These are phyloP conservation scores for Platanthera guangdongensis DNA, from an alignment of 106 monocot species.

Conservation along the genomic window DNA sequence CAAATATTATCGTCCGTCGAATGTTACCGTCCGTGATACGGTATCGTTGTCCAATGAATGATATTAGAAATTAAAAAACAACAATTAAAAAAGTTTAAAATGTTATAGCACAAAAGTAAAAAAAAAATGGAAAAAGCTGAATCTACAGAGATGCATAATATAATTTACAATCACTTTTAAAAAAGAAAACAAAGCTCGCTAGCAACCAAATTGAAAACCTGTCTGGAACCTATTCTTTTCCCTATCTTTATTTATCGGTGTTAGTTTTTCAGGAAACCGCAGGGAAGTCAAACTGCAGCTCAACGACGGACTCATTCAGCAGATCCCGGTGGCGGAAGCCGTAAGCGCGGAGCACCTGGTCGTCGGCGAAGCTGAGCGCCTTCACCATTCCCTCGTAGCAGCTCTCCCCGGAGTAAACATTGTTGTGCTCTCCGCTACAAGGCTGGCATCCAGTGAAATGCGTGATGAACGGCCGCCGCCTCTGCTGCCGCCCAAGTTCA, in stretches of 20 bases:
- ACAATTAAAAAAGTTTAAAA: no score
- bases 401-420: conserved; percentile 40
- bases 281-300: conserved; percentile 57
- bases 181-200: no score
- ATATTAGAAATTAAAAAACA: no score
- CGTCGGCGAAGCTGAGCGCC: conserved; percentile 52
- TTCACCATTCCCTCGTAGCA: conserved; percentile 43
- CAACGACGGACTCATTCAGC: conserved; percentile 16
- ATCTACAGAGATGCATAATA: no score
- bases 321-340: conserved; percentile 34
- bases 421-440: conserved; percentile 66
- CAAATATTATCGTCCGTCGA: no score
- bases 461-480: conserved; percentile 69
- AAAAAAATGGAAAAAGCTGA: no score
- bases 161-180: no score
- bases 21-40: no score
- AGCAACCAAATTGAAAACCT: no score
- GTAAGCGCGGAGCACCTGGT: conserved; percentile 46
- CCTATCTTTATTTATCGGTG: not conserved
- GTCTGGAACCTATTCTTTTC: no score
- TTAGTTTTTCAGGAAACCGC: not conserved
- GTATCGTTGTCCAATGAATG: no score
- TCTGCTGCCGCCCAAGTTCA: conserved; percentile 4
- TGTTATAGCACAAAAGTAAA: no score
- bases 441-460: conserved; percentile 94